phyloP scores from a whole-genome alignment of 1,284 basidiomycete genomes.

The Cryptococcus maquisensis region DNA sequence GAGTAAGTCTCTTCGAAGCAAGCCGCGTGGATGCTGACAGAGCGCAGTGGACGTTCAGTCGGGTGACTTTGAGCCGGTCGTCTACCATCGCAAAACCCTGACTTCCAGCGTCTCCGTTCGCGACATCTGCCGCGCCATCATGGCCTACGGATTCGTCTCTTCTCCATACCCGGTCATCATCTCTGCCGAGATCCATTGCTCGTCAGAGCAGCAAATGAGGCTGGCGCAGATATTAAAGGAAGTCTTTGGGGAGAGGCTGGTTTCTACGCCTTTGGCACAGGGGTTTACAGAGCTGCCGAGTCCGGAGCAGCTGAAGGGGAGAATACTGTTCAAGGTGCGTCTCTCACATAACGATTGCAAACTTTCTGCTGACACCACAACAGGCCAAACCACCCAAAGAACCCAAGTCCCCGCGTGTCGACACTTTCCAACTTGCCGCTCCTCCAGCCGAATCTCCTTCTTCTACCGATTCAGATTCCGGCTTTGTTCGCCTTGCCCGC shows the following conservation, averaged over 20 bases:
- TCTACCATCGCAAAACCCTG: constrained; percentile 88
- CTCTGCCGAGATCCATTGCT: constrained; percentile 89
- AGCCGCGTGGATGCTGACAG: neutral
- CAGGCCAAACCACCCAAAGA: constrained; percentile 31
- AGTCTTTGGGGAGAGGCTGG: constrained; percentile 71
- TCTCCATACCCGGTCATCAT: constrained; percentile 94
- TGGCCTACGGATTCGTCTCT: constrained; percentile 86
- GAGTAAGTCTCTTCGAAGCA: constrained; percentile 56
- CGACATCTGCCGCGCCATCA: constrained; percentile 81
- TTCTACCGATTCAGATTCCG: constrained; percentile 45
- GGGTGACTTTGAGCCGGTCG: constrained; percentile 73
- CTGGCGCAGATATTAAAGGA: constrained; percentile 73
- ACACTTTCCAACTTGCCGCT: constrained; percentile 2
- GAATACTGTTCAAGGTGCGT: constrained; percentile 76
- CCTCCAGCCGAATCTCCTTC: constrained; percentile 31
- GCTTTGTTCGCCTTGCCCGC: constrained; percentile 31
- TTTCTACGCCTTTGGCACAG: constrained; percentile 57
- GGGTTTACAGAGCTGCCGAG: constrained; percentile 62
- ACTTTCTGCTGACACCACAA: neutral
- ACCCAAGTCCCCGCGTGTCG: constrained; percentile 8
- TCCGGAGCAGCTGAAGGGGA: constrained; percentile 76
- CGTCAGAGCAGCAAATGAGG: constrained; percentile 73
- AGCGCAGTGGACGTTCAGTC: constrained; percentile 88
- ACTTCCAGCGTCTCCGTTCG: constrained; percentile 80
- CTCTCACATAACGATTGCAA: neutral